A percentile compares a stretch with the other conserved stretches of the same genome.
These are phyloP conservation scores for Eucalyptus cloeziana DNA, from an alignment of 345 rosid genomes.

Conservation along the genomic window DNA sequence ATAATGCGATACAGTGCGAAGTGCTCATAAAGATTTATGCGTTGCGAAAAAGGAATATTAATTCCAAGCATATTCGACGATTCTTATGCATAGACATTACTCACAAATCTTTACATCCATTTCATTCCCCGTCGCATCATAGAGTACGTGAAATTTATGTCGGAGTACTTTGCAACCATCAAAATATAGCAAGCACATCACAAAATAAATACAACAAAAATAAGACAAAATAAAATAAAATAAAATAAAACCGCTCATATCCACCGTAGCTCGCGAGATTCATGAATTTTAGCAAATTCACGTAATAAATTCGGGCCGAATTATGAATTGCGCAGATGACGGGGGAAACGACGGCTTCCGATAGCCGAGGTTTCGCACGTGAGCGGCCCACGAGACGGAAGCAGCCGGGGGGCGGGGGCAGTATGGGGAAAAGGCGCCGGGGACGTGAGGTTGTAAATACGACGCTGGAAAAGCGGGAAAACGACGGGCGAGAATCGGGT, in stretches of 20 bases:
- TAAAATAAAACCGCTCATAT: not conserved
- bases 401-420: not conserved
- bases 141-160: not conserved
- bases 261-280: not conserved
- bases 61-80: not conserved
- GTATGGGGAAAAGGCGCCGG: not conserved
- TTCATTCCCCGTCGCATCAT: accelerated
- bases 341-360: not conserved
- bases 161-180: not conserved
- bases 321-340: accelerated
- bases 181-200: not conserved
- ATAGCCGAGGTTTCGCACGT: not conserved
- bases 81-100: not conserved
- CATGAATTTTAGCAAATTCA: not conserved
- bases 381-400: not conserved
- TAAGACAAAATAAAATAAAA: too few relatives aligned
- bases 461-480: not conserved
- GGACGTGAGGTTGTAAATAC: not conserved
- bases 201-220: not conserved
- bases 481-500: not conserved
- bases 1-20: not conserved
- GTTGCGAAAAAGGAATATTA: not conserved
- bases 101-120: not conserved
- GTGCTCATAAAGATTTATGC: not conserved
- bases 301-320: not conserved